These are phyloP conservation scores for Zygoascus biomembranicola DNA, from an alignment of 805 yeast genomes.

Conservation along the genomic window DNA sequence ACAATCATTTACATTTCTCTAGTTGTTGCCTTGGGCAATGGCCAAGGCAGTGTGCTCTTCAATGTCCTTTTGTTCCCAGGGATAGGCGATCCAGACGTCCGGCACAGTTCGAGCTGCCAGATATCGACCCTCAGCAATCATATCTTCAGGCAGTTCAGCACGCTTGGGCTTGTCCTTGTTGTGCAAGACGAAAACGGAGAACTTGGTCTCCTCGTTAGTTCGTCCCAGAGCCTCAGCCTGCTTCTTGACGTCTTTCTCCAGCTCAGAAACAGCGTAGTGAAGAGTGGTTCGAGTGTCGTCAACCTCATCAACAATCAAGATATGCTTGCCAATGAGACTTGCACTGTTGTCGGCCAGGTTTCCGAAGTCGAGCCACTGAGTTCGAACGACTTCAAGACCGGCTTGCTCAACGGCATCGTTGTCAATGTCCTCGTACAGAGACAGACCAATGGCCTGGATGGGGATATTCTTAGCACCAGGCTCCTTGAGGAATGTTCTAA, in stretches of 20 bases:
- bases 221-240: constrained; percentile 56
- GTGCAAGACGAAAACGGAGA: constrained; percentile 74
- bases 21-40: constrained; percentile 56
- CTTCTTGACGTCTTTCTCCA: constrained; percentile 54
- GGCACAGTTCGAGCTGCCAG: constrained; percentile 66
- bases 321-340: constrained; percentile 70
- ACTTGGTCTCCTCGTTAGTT: constrained; percentile 50
- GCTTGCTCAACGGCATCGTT: constrained; percentile 39
- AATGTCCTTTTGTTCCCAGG: constrained; percentile 82
- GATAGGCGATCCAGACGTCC: constrained; percentile 82
- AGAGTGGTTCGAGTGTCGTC: constrained; percentile 88
- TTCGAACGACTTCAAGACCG: constrained; percentile 76
- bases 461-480: constrained; percentile 84
- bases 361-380: constrained; percentile 86
- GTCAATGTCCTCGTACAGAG: constrained; percentile 78
- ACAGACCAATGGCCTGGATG: constrained; percentile 89
- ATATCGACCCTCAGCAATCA: constrained; percentile 59
- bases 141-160: constrained; percentile 57
- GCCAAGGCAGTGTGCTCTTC: constrained; percentile 67
- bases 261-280: constrained; percentile 73
- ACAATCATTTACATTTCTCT: constrained; percentile 1
- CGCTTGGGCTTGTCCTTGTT: constrained; percentile 76
- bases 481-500: constrained; percentile 84
- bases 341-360: constrained; percentile 60
- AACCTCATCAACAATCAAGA: constrained; percentile 81